Conservation (phyloP, 352 stramenopile species). For the Phytophthora multivora region DNA sequence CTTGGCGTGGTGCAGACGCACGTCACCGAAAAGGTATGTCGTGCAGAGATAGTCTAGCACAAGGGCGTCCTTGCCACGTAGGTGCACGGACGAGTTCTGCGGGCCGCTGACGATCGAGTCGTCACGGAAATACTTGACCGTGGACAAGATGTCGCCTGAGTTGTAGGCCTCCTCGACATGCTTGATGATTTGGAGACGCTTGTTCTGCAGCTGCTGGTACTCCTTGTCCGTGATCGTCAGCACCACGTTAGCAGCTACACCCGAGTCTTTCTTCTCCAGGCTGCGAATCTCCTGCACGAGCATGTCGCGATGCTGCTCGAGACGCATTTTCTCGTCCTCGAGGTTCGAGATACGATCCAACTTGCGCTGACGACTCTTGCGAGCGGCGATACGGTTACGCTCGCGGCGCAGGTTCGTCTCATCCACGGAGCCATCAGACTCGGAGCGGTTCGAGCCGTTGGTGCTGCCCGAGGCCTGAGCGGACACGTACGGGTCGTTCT, state of each 20-base stretch:
- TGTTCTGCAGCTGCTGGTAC: conserved; percentile 75
- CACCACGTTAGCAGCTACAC: conserved; percentile 42
- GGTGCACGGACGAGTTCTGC: conserved; percentile 85
- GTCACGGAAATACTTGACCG: conserved; percentile 83
- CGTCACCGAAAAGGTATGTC: conserved; percentile 81
- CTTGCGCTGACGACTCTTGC: conserved; percentile 85
- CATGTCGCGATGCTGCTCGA: conserved; percentile 88
- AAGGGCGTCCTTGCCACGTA: conserved; percentile 81
- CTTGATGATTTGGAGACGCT: conserved; percentile 84
- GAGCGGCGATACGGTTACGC: conserved; percentile 82
- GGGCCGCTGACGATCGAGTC: conserved; percentile 87
- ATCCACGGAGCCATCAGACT: conserved; percentile 71
- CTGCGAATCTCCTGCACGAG: conserved; percentile 85
- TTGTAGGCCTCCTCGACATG: conserved; percentile 84
- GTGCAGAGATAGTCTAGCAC: conserved; percentile 89
- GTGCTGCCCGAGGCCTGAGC: conserved; percentile 48
- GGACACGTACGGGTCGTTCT: conserved; percentile 66
- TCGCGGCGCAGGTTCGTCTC: conserved; percentile 85
- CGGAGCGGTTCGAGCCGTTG: conserved; percentile 72
- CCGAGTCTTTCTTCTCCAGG: conserved; percentile 80
- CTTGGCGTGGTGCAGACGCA: conserved; percentile 79
- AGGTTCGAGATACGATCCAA: conserved; percentile 87
- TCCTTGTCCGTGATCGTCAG: conserved; percentile 83
- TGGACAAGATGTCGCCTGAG: conserved; percentile 74
- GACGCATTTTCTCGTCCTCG: conserved; percentile 87